These are phyloP conservation scores for Eucalyptus victrix DNA, from an alignment of 345 rosid genomes.

Conservation along the genomic window DNA sequence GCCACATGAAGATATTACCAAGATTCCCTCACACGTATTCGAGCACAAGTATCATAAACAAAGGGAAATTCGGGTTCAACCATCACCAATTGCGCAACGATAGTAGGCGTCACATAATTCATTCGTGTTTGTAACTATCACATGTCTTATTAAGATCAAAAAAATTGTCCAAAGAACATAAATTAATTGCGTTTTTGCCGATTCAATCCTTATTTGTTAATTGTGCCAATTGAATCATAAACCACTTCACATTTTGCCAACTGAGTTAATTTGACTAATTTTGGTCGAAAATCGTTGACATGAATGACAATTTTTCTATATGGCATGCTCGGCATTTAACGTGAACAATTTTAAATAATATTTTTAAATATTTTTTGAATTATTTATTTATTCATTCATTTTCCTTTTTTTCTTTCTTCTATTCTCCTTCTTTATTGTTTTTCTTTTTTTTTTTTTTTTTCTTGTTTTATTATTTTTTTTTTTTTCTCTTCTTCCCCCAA, in stretches of 20 bases:
- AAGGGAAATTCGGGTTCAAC: background rate
- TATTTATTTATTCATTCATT: too few species aligned
- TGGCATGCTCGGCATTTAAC: accelerated
- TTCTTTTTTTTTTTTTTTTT: accelerated
- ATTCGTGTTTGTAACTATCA: background rate
- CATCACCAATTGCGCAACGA: background rate
- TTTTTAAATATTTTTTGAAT: too few species aligned
- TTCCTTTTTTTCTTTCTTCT: too few species aligned
- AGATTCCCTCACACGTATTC: background rate
- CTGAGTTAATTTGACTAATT: background rate
- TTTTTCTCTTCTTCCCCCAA: too few species aligned
- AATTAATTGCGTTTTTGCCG: accelerated
- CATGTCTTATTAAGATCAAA: background rate
- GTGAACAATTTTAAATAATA: background rate
- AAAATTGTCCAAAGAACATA: too few species aligned
- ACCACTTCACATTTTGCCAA: background rate
- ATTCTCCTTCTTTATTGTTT: too few species aligned
- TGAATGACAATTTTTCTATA: too few species aligned
- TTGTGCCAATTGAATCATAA: background rate
- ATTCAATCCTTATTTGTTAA: background rate
- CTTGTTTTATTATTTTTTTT: accelerated
- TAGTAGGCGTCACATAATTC: background rate
- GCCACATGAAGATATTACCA: background rate
- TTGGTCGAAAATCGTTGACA: too few species aligned
- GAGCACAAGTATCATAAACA: background rate